Evolutionary conservation across 2,329 filamentous ascomycete genomes (phyloP), one percentile per base, ranked within the genome.

Genomic region (Lojkania enalia): DNA sequence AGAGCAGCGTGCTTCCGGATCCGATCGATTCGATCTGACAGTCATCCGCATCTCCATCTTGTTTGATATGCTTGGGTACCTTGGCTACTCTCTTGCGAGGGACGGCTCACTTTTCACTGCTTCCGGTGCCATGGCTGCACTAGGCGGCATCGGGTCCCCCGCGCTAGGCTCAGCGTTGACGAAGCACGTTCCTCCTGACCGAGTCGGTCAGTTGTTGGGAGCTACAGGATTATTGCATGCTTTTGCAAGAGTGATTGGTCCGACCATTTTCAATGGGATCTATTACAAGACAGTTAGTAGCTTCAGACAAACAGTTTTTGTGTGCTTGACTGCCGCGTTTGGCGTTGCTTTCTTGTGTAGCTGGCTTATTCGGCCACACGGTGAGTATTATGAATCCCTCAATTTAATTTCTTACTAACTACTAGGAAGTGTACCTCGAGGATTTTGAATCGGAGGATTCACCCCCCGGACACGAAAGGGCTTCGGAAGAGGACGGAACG

Each of bases 221-320:
- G 91, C 90, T 1, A 86, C 86, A 13, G 94, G 92, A 0, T 75
- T 97, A 49, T 71, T 97, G 46, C 92, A 97, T 70, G 87, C 90
- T 1, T 71, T 96, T 25, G 82, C 88, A 2, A 78, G 90, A 49
- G 83, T 97, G 2, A 66, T 95, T 11, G 85, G 87, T 1, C 94
- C 94, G 0, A 79, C 89, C 0, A 63, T 92, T 1, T 95, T 96
- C 71, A 95, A 94, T 61, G 81, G 88, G 4, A 82, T 97, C 7
- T 99, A 95, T 66, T 87, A 86, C 12, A 75, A 79, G 2, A 97
- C 94, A 0, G 88, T 96, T 1, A 83, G 79, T 15, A 83, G 73
- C 1, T 92, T 87, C 54, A 84, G 89, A 0, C 89, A 94, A 68
- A 84, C 89, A 1, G 85, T 95, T 0, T 96, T 96, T 66, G 81